Evolutionary conservation across 1,139 yeast genomes (phyloP).

Genomic region (Kodamaea derodonti): DNA sequence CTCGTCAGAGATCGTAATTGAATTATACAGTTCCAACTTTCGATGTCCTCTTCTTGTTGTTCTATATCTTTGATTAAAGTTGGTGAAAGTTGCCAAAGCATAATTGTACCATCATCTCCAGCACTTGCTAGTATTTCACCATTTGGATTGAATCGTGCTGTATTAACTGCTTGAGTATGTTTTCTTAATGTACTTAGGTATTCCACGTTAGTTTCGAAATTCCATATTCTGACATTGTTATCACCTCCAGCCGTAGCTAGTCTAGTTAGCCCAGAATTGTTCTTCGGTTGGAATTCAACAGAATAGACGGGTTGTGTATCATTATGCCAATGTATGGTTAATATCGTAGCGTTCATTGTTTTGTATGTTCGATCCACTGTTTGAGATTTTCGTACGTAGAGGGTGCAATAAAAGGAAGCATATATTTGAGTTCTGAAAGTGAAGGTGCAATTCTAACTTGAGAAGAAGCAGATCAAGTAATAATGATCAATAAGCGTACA

Average conservation of each 20-base stretch:
- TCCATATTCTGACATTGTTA: conserved; percentile 75
- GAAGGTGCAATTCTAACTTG: too few species aligned
- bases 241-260: conserved; percentile 95
- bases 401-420: too few species aligned
- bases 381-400: too few species aligned
- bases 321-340: conserved; percentile 79
- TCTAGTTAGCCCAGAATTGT: conserved; percentile 24
- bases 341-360: conserved; percentile 54
- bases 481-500: too few species aligned
- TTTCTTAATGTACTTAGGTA: conserved; percentile 75
- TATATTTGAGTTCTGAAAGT: too few species aligned
- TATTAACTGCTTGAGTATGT: conserved; percentile 94
- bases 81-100: conserved; percentile 70
- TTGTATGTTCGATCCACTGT: too few species aligned
- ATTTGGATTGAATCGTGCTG: conserved; percentile 70
- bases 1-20: conserved; percentile 59
- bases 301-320: conserved; percentile 81
- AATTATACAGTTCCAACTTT: conserved; percentile 63
- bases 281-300: conserved; percentile 66
- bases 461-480: too few species aligned
- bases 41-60: conserved; percentile 53
- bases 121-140: conserved; percentile 79
- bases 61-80: conserved; percentile 55
- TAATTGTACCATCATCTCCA: conserved; percentile 88
- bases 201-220: conserved; percentile 35